Percentiles rank a stretch among this genome's conserved stretches.
phyloP scores from a whole-genome alignment of 768 basidiomycete genomes.

The Pleurotus tuoliensis region DNA sequence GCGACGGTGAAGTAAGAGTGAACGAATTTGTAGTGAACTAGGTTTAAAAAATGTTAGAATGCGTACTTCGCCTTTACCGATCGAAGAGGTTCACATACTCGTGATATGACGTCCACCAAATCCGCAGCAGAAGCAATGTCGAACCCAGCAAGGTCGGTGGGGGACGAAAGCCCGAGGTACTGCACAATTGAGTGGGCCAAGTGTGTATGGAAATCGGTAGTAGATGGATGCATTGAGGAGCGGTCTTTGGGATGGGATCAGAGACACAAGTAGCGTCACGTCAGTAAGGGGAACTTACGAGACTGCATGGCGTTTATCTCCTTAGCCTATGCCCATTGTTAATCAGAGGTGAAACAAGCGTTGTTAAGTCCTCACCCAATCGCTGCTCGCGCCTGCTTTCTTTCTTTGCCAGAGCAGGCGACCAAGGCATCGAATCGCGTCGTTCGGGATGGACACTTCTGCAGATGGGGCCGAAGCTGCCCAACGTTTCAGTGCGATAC shows the following conservation, averaged over 20 bases:
- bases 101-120: constrained; percentile 69
- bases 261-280: not conserved
- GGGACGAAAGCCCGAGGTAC: constrained; percentile 60
- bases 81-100: constrained; percentile 36
- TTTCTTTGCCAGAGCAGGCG: constrained; percentile 67
- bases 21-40: constrained; percentile 94
- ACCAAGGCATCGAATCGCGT: constrained; percentile 76
- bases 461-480: constrained; percentile 42
- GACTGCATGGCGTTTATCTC: constrained; percentile 73
- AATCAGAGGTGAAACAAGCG: not conserved
- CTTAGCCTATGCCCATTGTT: constrained; percentile 37
- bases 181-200: constrained; percentile 72
- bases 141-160: constrained; percentile 53
- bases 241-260: constrained; percentile 42
- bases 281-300: constrained; percentile 43
- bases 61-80: constrained; percentile 2
- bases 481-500: constrained; percentile 62
- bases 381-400: constrained; percentile 47
- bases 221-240: constrained; percentile 40
- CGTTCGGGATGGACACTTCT: constrained; percentile 55
- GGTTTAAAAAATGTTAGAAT: not conserved
- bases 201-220: constrained; percentile 58
- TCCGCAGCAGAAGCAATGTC: constrained; percentile 56
- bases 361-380: constrained; percentile 46
- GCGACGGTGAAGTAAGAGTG: constrained; percentile 71